Percentiles rank a stretch among this genome's conserved stretches.
phyloP scores from a whole-genome alignment of 2,329 filamentous ascomycete species.

The Hirsutella thompsonii region DNA sequence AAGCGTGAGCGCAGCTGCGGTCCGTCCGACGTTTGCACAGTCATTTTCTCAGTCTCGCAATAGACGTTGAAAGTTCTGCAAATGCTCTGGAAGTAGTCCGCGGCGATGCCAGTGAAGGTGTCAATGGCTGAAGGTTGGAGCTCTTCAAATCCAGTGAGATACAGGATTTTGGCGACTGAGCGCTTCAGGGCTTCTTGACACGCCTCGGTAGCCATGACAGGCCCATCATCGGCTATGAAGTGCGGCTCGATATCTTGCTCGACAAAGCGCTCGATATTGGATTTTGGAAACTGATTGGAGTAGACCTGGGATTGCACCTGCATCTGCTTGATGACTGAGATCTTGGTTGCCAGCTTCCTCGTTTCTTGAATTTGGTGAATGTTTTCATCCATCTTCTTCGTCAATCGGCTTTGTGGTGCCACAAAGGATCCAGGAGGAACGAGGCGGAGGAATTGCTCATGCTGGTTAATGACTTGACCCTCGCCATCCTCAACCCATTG shows the following conservation, averaged over 20 bases:
- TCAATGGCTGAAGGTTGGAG: slow-evolving; percentile 91
- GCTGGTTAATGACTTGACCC: slow-evolving; percentile 77
- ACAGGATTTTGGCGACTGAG: slow-evolving; percentile 88
- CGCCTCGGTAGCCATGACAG: slow-evolving; percentile 72
- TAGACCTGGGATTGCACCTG: slow-evolving; percentile 96
- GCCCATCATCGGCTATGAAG: slow-evolving; percentile 77
- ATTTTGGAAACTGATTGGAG: slow-evolving; percentile 95
- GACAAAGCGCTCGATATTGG: slow-evolving; percentile 76
- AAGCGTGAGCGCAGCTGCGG: slow-evolving; percentile 49
- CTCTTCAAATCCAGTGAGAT: slow-evolving; percentile 93
- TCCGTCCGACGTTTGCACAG: slow-evolving; percentile 31
- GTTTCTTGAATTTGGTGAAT: slow-evolving; percentile 95
- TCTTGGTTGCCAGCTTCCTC: slow-evolving; percentile 88
- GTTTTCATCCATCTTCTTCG: slow-evolving; percentile 76
- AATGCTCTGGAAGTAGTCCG: slow-evolving; percentile 80
- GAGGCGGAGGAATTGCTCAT: slow-evolving; percentile 71
- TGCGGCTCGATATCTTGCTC: slow-evolving; percentile 82
- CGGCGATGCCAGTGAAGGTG: slow-evolving; percentile 75
- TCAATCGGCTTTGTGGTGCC: slow-evolving; percentile 59
- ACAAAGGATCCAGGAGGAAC: slow-evolving; percentile 64
- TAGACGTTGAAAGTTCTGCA: slow-evolving; percentile 70
- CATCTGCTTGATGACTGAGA: slow-evolving; percentile 98
- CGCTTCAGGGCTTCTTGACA: slow-evolving; percentile 78
- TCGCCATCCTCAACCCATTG: slow-evolving; percentile 85
- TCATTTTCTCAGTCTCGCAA: slow-evolving; percentile 67